Conservation (phyloP, 192 early-diverging fungal genomes). For the Phlyctochytrium planicorne region DNA sequence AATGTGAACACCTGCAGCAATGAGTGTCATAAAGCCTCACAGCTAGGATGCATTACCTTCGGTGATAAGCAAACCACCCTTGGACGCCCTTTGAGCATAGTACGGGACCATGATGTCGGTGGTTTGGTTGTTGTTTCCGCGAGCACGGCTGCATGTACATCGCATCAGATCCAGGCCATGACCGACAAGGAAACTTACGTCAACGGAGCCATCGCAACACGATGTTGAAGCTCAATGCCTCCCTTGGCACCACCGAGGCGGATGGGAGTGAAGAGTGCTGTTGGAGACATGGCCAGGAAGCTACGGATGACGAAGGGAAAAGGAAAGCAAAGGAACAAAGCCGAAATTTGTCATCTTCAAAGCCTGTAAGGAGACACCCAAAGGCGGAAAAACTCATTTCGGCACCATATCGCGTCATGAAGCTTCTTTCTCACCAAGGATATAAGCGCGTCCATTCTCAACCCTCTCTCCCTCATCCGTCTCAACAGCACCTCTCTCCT, state of each 20-base stretch:
- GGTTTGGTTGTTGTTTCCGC: neutral
- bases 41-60: too few relatives aligned
- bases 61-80: constrained; percentile 31
- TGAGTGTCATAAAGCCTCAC: too few relatives aligned
- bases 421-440: neutral
- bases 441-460: too few relatives aligned
- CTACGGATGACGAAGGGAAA: neutral
- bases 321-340: too few relatives aligned
- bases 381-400: too few relatives aligned
- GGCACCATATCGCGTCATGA: neutral
- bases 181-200: constrained; percentile 15
- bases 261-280: constrained; percentile 23
- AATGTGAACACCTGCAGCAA: constrained; percentile 21
- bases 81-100: constrained; percentile 26
- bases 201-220: constrained; percentile 35
- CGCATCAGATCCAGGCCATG: too few relatives aligned
- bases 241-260: constrained; percentile 19
- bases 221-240: constrained; percentile 13
- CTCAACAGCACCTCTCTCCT: neutral
- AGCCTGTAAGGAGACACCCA: too few relatives aligned
- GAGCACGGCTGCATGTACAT: too few relatives aligned
- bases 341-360: too few relatives aligned
- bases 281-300: neutral
- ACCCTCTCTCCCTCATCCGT: neutral
- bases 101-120: constrained; percentile 10